Conservation (phyloP, 805 yeast species). For the Hermanozyma aechmeae region DNA sequence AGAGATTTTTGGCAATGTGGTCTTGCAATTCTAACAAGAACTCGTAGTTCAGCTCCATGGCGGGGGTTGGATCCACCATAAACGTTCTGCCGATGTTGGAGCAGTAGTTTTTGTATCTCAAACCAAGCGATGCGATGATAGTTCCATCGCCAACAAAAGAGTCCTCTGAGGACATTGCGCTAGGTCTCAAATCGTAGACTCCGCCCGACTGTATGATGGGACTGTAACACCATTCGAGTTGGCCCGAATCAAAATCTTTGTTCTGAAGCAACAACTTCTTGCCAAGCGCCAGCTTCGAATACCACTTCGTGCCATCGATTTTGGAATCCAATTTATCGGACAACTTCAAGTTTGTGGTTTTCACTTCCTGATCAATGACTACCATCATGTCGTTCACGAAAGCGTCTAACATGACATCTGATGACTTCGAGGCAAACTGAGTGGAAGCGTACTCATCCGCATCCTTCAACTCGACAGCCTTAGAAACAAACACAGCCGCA, state of each 20-base stretch:
- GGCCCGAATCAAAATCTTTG: constrained; percentile 60
- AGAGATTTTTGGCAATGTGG: constrained; percentile 41
- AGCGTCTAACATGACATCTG: constrained; percentile 69
- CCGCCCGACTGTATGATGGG: constrained; percentile 90
- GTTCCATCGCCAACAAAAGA: constrained; percentile 63
- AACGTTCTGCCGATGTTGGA: constrained; percentile 84
- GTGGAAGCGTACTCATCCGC: constrained; percentile 61
- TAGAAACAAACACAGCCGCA: constrained; percentile 42
- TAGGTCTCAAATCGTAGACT: constrained; percentile 71
- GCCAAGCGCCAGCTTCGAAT: constrained; percentile 41
- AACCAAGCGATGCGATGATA: constrained; percentile 74
- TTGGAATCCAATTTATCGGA: constrained; percentile 72
- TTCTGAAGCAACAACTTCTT: constrained; percentile 43
- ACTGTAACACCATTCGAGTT: constrained; percentile 87
- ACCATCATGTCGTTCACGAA: constrained; percentile 84
- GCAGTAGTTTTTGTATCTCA: constrained; percentile 82
- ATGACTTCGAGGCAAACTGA: constrained; percentile 65
- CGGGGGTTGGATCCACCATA: constrained; percentile 78
- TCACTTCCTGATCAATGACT: constrained; percentile 78
- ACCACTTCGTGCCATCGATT: constrained; percentile 66
- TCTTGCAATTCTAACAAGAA: constrained; percentile 63
- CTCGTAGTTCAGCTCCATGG: constrained; percentile 72
- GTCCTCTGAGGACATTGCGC: constrained; percentile 65
- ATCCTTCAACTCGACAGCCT: constrained; percentile 66
- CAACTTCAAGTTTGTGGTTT: constrained; percentile 61